Percentiles rank a stretch among this genome's conserved stretches.
These are phyloP conservation scores for Centella asiatica DNA, from an alignment of 129 eudicot species.

Conservation along the genomic window DNA sequence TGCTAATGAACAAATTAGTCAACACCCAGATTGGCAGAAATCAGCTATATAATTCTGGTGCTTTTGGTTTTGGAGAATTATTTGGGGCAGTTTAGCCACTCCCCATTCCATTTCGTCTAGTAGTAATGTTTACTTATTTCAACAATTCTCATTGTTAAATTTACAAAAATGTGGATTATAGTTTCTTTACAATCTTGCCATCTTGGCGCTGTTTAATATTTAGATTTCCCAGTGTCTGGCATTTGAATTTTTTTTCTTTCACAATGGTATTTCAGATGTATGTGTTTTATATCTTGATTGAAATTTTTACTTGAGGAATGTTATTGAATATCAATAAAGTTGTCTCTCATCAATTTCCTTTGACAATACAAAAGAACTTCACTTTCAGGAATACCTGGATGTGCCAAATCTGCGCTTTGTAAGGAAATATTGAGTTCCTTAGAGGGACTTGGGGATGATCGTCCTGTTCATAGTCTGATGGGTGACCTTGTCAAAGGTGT, in stretches of 20 bases:
- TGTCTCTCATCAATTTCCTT: too few species aligned
- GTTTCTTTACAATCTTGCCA: neutral
- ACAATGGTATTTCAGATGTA: neutral
- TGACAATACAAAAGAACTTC: neutral
- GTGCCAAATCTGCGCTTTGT: slow-evolving; percentile 98
- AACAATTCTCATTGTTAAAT: too few species aligned
- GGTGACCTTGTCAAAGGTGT: slow-evolving; percentile 95
- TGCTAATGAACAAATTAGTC: too few species aligned
- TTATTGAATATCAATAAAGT: too few species aligned
- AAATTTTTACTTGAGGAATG: too few species aligned
- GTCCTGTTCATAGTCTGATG: slow-evolving; percentile 84
- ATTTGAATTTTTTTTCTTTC: neutral
- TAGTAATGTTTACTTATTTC: too few species aligned
- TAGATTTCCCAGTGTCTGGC: neutral
- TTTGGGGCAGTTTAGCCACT: too few species aligned
- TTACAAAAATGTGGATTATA: neutral
- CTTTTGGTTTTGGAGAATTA: too few species aligned
- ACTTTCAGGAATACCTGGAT: slow-evolving; percentile 87
- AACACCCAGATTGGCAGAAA: too few species aligned
- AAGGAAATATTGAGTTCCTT: slow-evolving; percentile 57
- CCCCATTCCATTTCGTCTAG: too few species aligned
- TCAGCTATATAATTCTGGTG: too few species aligned
- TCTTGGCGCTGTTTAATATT: too few species aligned
- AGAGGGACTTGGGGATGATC: slow-evolving; percentile 72
- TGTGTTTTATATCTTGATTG: neutral